Evolutionary conservation across 306 rosid genomes (phyloP), one percentile per base, ranked within the genome.

Genomic region (Vachellia pachyceras): DNA sequence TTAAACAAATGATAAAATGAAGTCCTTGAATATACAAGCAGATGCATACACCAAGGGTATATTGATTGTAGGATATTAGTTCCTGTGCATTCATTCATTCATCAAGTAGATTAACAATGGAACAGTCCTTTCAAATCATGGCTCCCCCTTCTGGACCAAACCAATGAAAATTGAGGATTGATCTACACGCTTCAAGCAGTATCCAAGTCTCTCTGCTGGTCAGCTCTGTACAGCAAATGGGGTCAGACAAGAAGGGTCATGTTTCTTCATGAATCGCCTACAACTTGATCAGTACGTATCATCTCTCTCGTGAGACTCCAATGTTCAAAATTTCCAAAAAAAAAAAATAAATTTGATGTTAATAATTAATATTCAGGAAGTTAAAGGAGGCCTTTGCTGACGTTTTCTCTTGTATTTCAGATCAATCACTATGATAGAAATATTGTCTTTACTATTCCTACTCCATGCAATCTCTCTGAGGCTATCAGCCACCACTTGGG

Each of bases 341-440:
- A n/a, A n/a, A n/a, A n/a, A 29, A 70, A 68, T 18, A 20, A 69
- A 42, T 76, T 55, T 44, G 33, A 61, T 52, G 77, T 57, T 13
- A 40, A 17, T 18, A 52, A 17, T 49, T 17, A 17, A 49, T 50
- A 2, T 40, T 13, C 50, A 8, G 77, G 69, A 60, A 37, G n/a
- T 4, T 36, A 50, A 36, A 46, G 71, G 42, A 57, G 75, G 87
- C 88, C 86, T 79, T 73, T 71, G 93, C 42, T 81, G 89, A 76
- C 84, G 85, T 81, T 82, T 86, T 82, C 83, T 79, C 83, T 82
- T 90, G 14, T 88, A 67, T 82, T 87, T 90, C 65, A 90, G 86
- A 82, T 90, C 93, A 69, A 90, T 80, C 14, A 90, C 91, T 41
- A 90, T 63, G 41, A 90, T 73, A 22, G 93, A 90, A 36, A 90